These are phyloP conservation scores for Cystobasidium slooffiae DNA, from an alignment of 1,284 basidiomycete species.

Conservation along the genomic window DNA sequence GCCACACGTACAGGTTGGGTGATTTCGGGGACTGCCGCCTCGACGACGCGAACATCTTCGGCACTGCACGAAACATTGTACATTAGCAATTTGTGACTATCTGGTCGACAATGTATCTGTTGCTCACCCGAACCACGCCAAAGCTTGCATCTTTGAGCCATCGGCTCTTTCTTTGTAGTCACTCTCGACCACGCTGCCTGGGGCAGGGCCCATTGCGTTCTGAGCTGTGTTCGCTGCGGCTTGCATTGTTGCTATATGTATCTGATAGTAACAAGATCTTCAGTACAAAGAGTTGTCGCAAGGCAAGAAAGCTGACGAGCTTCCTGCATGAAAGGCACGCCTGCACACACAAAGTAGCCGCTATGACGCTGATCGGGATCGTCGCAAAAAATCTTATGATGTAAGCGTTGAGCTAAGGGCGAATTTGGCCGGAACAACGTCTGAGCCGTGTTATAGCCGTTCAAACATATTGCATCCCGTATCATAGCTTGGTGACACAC, in stretches of 20 bases:
- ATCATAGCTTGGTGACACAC: too few relatives aligned
- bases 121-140: slow-evolving; percentile 66
- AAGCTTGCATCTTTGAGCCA: slow-evolving; percentile 58
- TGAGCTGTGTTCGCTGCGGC: slow-evolving; percentile 20
- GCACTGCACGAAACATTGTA: slow-evolving; percentile 53
- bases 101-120: background rate
- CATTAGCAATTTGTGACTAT: background rate
- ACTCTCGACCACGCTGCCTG: slow-evolving; percentile 3
- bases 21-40: slow-evolving; percentile 69
- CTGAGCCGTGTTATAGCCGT: too few relatives aligned
- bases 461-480: too few relatives aligned
- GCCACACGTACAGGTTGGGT: slow-evolving; percentile 61
- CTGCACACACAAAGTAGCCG: too few relatives aligned
- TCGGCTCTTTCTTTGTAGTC: slow-evolving; percentile 13
- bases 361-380: too few relatives aligned
- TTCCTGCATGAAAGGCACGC: too few relatives aligned
- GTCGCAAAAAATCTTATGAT: too few relatives aligned
- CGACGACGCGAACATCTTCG: slow-evolving; percentile 61
- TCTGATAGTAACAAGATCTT: background rate
- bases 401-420: too few relatives aligned
- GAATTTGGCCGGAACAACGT: too few relatives aligned
- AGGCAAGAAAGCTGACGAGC: too few relatives aligned
- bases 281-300: too few relatives aligned
- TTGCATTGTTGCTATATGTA: slow-evolving; percentile 7
- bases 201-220: slow-evolving; percentile 25